Conservation (phyloP, 2,329 filamentous ascomycete genomes). For the Scleromitrula shiraiana region DNA sequence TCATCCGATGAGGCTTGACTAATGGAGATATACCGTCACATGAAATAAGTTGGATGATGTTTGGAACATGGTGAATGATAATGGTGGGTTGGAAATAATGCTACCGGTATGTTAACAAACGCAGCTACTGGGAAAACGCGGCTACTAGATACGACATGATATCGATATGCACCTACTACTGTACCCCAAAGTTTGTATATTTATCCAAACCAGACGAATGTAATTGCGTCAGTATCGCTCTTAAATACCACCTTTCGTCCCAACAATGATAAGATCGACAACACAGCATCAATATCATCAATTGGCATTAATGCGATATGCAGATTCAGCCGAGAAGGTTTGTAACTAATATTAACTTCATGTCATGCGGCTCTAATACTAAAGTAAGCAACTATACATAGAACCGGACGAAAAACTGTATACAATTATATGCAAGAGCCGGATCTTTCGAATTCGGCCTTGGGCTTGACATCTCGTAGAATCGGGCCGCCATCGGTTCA, state of each 20-base stretch:
- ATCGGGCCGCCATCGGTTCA: conserved; percentile 6
- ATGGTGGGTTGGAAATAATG: not conserved
- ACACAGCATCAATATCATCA: not conserved
- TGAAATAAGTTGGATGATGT: too few species aligned
- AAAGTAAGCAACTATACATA: not conserved
- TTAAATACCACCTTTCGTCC: not conserved
- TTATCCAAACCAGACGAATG: too few species aligned
- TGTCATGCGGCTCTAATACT: not conserved
- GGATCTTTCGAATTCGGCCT: too few species aligned
- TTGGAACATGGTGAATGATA: too few species aligned
- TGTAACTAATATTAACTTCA: not conserved
- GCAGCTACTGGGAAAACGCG: not conserved
- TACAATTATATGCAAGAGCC: too few species aligned
- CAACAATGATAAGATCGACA: conserved; percentile 6
- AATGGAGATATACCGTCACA: too few species aligned
- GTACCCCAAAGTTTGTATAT: too few species aligned
- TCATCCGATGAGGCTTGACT: conserved; percentile 5
- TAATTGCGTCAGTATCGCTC: too few species aligned
- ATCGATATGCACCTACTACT: too few species aligned
- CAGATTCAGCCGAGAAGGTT: not conserved
- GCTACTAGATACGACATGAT: not conserved
- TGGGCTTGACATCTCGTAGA: too few species aligned
- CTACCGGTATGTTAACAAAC: not conserved
- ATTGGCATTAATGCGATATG: too few species aligned
- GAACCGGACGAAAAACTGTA: too few species aligned